Percentiles rank a stretch among this genome's conserved stretches.
phyloP scores from a whole-genome alignment of 2,329 filamentous ascomycete genomes.

The Botrytis galanthina region DNA sequence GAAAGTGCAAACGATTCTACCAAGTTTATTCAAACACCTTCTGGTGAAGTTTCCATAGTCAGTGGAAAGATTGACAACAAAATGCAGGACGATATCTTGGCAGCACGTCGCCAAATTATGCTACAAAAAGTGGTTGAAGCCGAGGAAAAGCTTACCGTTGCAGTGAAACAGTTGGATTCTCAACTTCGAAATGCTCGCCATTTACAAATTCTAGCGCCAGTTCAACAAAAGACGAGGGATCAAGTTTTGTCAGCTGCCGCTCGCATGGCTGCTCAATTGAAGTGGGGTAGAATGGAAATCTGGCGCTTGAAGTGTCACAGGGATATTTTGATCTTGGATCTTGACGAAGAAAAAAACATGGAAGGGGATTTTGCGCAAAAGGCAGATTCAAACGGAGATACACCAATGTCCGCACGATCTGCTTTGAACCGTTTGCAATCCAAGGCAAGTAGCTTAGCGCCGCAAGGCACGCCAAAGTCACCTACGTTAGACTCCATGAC shows the following conservation, averaged over 20 bases:
- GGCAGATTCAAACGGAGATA: slow-evolving; percentile 25
- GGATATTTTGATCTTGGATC: slow-evolving; percentile 80
- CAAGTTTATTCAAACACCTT: slow-evolving; percentile 64
- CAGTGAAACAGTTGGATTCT: slow-evolving; percentile 75
- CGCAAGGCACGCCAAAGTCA: slow-evolving; percentile 42
- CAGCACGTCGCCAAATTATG: slow-evolving; percentile 80
- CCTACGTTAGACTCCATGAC: slow-evolving; percentile 38
- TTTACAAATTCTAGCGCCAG: slow-evolving; percentile 81
- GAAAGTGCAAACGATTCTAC: slow-evolving; percentile 51
- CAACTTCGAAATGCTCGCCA: slow-evolving; percentile 88
- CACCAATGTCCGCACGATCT: slow-evolving; percentile 35
- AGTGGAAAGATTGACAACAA: slow-evolving; percentile 74
- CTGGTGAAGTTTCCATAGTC: slow-evolving; percentile 70
- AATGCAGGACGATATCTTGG: slow-evolving; percentile 81
- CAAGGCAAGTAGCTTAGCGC: slow-evolving; percentile 40
- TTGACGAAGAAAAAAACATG: slow-evolving; percentile 68
- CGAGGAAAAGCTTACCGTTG: slow-evolving; percentile 70
- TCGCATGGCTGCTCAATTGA: slow-evolving; percentile 80
- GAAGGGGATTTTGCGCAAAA: slow-evolving; percentile 18
- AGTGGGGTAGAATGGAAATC: slow-evolving; percentile 92
- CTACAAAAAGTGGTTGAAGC: slow-evolving; percentile 78
- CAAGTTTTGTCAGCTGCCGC: slow-evolving; percentile 81
- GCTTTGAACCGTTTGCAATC: slow-evolving; percentile 38
- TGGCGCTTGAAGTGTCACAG: slow-evolving; percentile 89
- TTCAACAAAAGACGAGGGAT: slow-evolving; percentile 86